phyloP scores from a whole-genome alignment of 306 rosid genomes.

The Herpetospermum pedunculosum region DNA sequence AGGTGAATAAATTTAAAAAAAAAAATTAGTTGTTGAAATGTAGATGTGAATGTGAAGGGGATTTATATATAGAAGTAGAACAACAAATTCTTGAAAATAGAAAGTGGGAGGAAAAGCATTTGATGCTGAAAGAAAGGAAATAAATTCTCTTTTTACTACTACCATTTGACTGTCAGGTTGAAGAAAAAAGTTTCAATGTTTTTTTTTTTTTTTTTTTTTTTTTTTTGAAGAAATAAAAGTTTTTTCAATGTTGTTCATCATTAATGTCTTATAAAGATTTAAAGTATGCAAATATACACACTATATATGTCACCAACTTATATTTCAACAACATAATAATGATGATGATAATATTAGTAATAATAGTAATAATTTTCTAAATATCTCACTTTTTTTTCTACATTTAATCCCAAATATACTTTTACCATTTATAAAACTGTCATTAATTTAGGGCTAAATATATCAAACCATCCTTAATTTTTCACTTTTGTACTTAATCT shows the following conservation, averaged over 20 bases:
- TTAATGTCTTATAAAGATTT: conserved; percentile 2
- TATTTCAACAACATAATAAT: conserved; percentile 1
- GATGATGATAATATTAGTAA: not conserved
- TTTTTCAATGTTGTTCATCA: not conserved
- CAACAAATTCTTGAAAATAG: not conserved
- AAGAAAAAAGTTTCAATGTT: conserved; percentile 1
- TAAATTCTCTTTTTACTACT: conserved; percentile 17
- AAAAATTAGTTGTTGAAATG: not conserved
- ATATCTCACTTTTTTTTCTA: not conserved
- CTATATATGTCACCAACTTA: not conserved
- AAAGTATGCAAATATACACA: not conserved
- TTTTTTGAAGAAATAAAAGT: conserved; percentile 3
- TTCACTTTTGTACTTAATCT: not conserved
- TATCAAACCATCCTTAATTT: too few relatives aligned
- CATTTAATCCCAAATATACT: not conserved
- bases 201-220: not conserved
- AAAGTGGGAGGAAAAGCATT: not conserved
- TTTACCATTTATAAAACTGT: not conserved
- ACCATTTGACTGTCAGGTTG: conserved; percentile 19
- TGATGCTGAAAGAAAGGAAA: conserved; percentile 5
- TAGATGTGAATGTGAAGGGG: not conserved
- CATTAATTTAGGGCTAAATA: not conserved
- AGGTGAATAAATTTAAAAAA: too few relatives aligned
- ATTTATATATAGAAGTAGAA: not conserved
- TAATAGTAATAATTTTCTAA: not conserved